phyloP scores from a whole-genome alignment of 345 rosid genomes.

The Arabis hirsuta region DNA sequence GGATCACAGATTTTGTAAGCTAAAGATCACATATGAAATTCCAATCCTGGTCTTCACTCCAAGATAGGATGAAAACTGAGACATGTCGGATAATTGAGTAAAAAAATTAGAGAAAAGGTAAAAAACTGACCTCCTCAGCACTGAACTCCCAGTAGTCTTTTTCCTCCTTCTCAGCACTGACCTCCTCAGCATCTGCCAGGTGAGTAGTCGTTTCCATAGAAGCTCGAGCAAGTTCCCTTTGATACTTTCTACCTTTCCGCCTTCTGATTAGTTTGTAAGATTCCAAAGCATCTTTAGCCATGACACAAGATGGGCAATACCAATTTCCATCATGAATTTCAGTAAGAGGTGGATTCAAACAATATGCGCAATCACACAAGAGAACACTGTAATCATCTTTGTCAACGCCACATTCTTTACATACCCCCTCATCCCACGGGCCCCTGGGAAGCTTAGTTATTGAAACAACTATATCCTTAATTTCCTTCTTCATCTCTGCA shows the following conservation, averaged over 20 bases:
- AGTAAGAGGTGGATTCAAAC: conserved; percentile 96
- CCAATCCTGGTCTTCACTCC: background rate
- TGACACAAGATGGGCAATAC: conserved; percentile 96
- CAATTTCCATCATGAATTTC: conserved; percentile 98
- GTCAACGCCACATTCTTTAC: conserved; percentile 98
- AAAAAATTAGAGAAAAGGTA: conserved; percentile 14
- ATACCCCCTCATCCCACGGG: conserved; percentile 99
- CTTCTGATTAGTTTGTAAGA: conserved; percentile 50
- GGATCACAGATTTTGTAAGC: too few relatives aligned
- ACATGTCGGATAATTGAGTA: conserved; percentile 1
- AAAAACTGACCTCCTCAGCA: conserved; percentile 80
- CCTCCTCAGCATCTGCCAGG: conserved; percentile 71
- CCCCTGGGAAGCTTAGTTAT: conserved; percentile 82
- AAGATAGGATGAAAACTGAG: conserved; percentile 11
- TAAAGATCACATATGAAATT: too few relatives aligned
- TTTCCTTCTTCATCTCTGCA: conserved; percentile 68
- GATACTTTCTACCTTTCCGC: conserved; percentile 59
- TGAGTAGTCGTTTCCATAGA: conserved; percentile 67
- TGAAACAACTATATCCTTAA: conserved; percentile 69
- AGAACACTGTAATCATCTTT: conserved; percentile 98
- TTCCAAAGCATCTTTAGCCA: conserved; percentile 57
- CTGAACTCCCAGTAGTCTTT: too few relatives aligned
- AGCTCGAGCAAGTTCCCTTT: conserved; percentile 69
- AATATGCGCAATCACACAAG: conserved; percentile 95
- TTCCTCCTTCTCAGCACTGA: too few relatives aligned